These are phyloP conservation scores for Leucosporidium yakuticum DNA, from an alignment of 768 basidiomycete genomes.

Conservation along the genomic window DNA sequence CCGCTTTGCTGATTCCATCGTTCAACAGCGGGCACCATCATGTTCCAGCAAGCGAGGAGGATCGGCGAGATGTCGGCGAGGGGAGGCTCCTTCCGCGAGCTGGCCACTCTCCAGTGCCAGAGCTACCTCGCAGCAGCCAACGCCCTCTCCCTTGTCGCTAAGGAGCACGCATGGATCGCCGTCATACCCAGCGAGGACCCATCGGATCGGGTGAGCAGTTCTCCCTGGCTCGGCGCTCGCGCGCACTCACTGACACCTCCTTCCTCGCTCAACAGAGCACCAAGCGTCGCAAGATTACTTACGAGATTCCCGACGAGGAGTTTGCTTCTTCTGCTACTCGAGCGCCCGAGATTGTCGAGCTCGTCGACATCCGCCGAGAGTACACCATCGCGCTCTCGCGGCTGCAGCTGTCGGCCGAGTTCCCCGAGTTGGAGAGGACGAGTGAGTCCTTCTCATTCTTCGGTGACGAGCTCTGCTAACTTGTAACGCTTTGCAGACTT, in stretches of 20 bases:
- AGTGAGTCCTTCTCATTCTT: slow-evolving; percentile 51
- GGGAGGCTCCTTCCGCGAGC: slow-evolving; percentile 46
- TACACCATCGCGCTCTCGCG: slow-evolving; percentile 68
- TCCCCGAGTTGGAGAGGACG: slow-evolving; percentile 53
- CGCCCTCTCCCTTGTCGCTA: slow-evolving; percentile 72
- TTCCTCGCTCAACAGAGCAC: slow-evolving; percentile 49
- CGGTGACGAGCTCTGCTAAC: neutral
- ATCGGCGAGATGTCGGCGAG: slow-evolving; percentile 51
- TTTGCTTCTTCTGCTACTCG: slow-evolving; percentile 48
- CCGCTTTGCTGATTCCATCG: slow-evolving; percentile 17
- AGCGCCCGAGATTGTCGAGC: slow-evolving; percentile 69
- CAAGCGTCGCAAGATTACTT: slow-evolving; percentile 66
- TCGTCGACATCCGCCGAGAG: slow-evolving; percentile 70
- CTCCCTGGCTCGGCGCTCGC: neutral
- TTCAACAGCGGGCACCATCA: slow-evolving; percentile 69
- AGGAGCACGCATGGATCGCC: slow-evolving; percentile 74
- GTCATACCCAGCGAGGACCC: slow-evolving; percentile 8
- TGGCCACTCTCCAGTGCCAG: slow-evolving; percentile 66
- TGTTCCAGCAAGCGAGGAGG: slow-evolving; percentile 87
- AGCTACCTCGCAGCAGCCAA: slow-evolving; percentile 77
- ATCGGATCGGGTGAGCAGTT: slow-evolving; percentile 13
- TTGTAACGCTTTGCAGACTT: slow-evolving; percentile 33
- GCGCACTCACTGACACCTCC: neutral
- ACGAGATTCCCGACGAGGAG: slow-evolving; percentile 69
- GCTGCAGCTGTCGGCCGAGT: slow-evolving; percentile 64